Evolutionary conservation across 805 yeast species (phyloP).

Genomic region (Hanseniaspora taiwanica): DNA sequence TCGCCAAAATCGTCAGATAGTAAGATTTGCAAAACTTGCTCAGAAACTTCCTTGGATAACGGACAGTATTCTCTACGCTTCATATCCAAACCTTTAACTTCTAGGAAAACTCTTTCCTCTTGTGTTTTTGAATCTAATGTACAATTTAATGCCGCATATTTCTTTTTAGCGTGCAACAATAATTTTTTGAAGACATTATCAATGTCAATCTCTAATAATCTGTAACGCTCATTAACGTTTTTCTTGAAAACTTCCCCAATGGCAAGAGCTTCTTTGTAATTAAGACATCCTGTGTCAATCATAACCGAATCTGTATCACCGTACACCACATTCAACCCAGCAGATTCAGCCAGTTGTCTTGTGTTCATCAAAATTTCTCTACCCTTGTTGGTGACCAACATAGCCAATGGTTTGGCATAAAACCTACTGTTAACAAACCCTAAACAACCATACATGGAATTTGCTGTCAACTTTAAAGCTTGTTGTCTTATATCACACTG

Average conservation of each 20-base stretch:
- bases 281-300: slow-evolving; percentile 79
- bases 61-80: slow-evolving; percentile 94
- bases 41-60: slow-evolving; percentile 77
- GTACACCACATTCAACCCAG: slow-evolving; percentile 75
- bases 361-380: slow-evolving; percentile 91
- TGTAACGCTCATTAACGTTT: slow-evolving; percentile 79
- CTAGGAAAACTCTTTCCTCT: slow-evolving; percentile 36
- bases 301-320: slow-evolving; percentile 99
- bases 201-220: slow-evolving; percentile 80
- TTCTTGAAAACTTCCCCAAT: slow-evolving; percentile 79
- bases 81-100: slow-evolving; percentile 95
- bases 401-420: slow-evolving; percentile 91
- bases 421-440: slow-evolving; percentile 87
- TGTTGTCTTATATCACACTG: slow-evolving; percentile 93
- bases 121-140: slow-evolving; percentile 38
- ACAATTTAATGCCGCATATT: slow-evolving; percentile 83
- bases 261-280: slow-evolving; percentile 56
- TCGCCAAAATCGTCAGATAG: slow-evolving; percentile 47
- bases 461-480: slow-evolving; percentile 92
- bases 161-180: slow-evolving; percentile 86
- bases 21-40: slow-evolving; percentile 56
- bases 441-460: slow-evolving; percentile 98
- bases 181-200: slow-evolving; percentile 84
- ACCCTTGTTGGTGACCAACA: slow-evolving; percentile 89
- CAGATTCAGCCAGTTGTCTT: slow-evolving; percentile 77